Evolutionary conservation across 1,284 basidiomycete species (phyloP).

Genomic region (Ganoderma leucocontextum): DNA sequence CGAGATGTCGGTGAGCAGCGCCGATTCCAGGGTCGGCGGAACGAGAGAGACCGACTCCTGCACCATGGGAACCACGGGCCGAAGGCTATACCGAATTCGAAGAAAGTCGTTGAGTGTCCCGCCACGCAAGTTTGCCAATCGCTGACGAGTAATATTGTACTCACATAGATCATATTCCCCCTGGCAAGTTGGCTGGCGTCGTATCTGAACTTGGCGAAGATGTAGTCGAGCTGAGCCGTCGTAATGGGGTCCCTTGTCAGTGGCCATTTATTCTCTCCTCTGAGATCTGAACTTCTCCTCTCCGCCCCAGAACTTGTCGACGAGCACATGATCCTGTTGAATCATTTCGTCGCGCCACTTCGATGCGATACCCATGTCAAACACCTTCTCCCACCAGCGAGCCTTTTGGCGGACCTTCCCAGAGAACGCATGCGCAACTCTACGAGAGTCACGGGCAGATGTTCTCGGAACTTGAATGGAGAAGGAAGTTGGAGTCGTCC

Average conservation of each 20-base stretch:
- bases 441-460: conserved; percentile 17
- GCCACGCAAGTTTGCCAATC: neutral
- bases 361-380: conserved; percentile 22
- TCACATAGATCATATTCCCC: conserved; percentile 37
- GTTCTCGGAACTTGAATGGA: conserved; percentile 5
- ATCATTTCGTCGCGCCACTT: conserved; percentile 33
- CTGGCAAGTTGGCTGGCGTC: neutral
- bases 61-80: neutral
- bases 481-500: conserved; percentile 10
- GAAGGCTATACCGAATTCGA: neutral
- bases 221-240: conserved; percentile 17
- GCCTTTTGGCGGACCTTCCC: conserved; percentile 29
- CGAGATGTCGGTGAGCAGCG: conserved; percentile 1
- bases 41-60: conserved; percentile 12
- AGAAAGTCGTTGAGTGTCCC: neutral
- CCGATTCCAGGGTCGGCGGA: neutral
- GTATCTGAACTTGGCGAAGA: conserved; percentile 15
- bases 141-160: neutral
- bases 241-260: conserved; percentile 10
- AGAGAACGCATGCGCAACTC: conserved; percentile 34
- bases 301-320: conserved; percentile 9
- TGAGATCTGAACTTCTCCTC: neutral
- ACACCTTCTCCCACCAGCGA: conserved; percentile 32
- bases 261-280: conserved; percentile 21
- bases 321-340: conserved; percentile 10